A percentile compares a stretch with the other conserved stretches of the same genome.
phyloP scores from a whole-genome alignment of 352 stramenopile species.

The Blastocystis sp. region DNA sequence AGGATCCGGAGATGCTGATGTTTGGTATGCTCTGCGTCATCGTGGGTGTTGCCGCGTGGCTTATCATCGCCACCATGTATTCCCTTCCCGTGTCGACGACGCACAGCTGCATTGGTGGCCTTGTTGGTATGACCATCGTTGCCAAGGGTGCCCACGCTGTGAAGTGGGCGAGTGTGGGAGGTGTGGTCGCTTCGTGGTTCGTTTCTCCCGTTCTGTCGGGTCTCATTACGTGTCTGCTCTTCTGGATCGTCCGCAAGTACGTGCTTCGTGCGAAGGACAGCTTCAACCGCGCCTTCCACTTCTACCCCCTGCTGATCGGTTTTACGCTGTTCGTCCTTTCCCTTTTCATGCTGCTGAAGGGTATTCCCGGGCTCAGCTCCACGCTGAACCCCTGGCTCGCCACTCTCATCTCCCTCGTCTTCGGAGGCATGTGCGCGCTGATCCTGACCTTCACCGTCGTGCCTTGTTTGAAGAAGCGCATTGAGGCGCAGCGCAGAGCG shows the following conservation, averaged over 20 bases:
- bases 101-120: conserved; percentile 76
- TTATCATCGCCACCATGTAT: conserved; percentile 75
- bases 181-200: conserved; percentile 73
- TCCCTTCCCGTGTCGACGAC: conserved; percentile 78
- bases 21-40: conserved; percentile 74
- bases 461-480: conserved; percentile 10
- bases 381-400: conserved; percentile 30
- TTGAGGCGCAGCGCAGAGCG: conserved; percentile 6
- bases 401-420: background rate
- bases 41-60: conserved; percentile 73
- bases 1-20: conserved; percentile 74
- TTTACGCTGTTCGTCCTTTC: conserved; percentile 73
- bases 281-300: conserved; percentile 70
- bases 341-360: conserved; percentile 73
- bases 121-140: conserved; percentile 77
- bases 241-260: conserved; percentile 72
- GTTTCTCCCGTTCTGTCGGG: conserved; percentile 73
- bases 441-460: conserved; percentile 37
- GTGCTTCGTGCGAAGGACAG: conserved; percentile 72
- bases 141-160: conserved; percentile 71
- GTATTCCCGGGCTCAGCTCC: conserved; percentile 62
- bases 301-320: conserved; percentile 72
- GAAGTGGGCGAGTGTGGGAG: conserved; percentile 43
- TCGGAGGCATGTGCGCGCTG: conserved; percentile 11
- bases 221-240: conserved; percentile 72